Base-by-base conservation (phyloP, 768 basidiomycete genomes). In the Amanita rubescens region DNA sequence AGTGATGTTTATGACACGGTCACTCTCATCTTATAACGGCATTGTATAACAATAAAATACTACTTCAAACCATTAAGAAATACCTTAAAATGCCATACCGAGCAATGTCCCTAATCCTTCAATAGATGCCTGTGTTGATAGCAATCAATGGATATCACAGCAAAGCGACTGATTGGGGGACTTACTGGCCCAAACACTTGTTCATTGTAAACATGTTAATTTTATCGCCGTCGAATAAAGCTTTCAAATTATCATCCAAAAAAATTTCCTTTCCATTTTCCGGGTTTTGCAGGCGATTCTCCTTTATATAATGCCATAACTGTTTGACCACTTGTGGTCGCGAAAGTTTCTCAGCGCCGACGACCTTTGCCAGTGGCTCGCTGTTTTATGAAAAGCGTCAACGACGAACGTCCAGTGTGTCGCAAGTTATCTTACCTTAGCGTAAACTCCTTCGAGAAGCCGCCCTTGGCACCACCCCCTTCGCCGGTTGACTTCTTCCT, bases 191-290 rank as follows among this genome's bases (percentile, higher is more conserved):
- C 53, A 95, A 71, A 24, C 86, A 77, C 69, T 94, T 92, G 76
- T 94, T 95, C 93, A 95, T 95, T 59, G 76, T 82, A 72, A 95
- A 94, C 91, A 94, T 94, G 69, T 90, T 83, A 53, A 96, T 81
- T 65, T 82, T 87, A 58, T 91, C 87, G 11, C 80, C 77, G 53
- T 78, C 79, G 66, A 97, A 95, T 19, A 95, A 79, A 5, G 84
- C 80, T 61, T 76, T 78, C 59, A 96, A 64, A 15, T 67, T 72
- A 15, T 76, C 72, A 66, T 97, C 93, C 62, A 93, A 94, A 2
- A 92, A 58, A 57, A 97, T 96, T 66, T 90, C 90, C 52, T 82
- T 81, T 68, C 76, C 87, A 68, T 95, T 90, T 1, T 63, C 66
- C 5, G 91, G 90, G 64, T 97, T 94, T 70, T 97, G 93, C 42